Evolutionary conservation across 306 rosid genomes (phyloP), one percentile per base, ranked within the genome.

Genomic region (Rosa chinensis): DNA sequence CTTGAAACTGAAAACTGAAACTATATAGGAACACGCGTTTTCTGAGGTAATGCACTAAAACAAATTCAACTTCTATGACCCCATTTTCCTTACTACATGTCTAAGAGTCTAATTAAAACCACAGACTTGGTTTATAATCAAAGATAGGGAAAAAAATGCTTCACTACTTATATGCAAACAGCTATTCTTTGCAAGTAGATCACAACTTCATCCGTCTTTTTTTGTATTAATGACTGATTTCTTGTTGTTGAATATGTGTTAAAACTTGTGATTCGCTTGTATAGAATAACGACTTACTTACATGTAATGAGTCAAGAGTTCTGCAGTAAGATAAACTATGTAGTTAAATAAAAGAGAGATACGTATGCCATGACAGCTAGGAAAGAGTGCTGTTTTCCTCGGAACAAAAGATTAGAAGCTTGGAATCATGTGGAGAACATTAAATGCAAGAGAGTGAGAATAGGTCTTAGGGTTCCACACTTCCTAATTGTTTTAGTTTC

Each of bases 341-440:
- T 11, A 62, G 18, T 23, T 77, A 67, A 77, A 77, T 58, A 79
- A 69, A 7, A 61, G 0, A 62, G 72, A 17, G 39, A 79, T 73
- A 75, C 50, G 80, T 73, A 83, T 70, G 83, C 47, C 73, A 79
- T 82, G 72, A 76, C 61, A 81, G 78, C 81, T 52, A 66, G 78
- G 82, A 63, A 86, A 77, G 66, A 76, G 87, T 75, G 87, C 74
- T 81, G 85, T 78, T 81, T 83, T 73, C 64, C 90, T 90, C 82
- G 89, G 85, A 79, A 82, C 84, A 87, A 40, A 84, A 89, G 87
- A 84, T 84, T 82, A 78, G 88, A 84, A 83, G 84, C 77, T 76
- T 80, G 88, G 89, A 88, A 86, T 87, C 98, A 84, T 86, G 97
- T 89, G 90, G 82, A 81, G 81, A 64, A 81, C 97, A 93, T 88